A percentile compares a stretch with the other conserved stretches of the same genome.
These are phyloP conservation scores for Coleophoma crateriformis DNA, from an alignment of 2,329 filamentous ascomycete species.

Conservation along the genomic window DNA sequence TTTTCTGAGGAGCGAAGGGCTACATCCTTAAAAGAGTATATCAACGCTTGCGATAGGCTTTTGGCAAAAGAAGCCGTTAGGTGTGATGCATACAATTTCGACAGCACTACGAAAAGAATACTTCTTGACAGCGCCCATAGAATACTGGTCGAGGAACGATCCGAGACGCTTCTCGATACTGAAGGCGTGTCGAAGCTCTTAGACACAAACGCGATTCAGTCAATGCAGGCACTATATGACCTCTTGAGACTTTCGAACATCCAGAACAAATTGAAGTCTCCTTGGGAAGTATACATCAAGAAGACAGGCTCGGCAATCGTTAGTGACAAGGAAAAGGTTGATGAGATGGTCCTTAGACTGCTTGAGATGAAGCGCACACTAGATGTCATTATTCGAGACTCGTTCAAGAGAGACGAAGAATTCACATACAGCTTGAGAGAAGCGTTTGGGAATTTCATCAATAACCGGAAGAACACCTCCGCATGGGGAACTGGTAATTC, in stretches of 20 bases:
- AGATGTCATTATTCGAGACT: constrained; percentile 69
- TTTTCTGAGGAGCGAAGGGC: constrained; percentile 65
- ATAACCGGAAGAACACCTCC: constrained; percentile 69
- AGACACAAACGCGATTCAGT: constrained; percentile 60
- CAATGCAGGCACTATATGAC: constrained; percentile 72
- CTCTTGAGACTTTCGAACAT: constrained; percentile 69
- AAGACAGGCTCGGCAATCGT: constrained; percentile 72
- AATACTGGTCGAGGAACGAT: constrained; percentile 64
- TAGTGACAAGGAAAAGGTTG: constrained; percentile 69
- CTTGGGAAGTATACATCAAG: constrained; percentile 78
- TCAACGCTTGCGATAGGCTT: constrained; percentile 61
- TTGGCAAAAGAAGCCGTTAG: constrained; percentile 68
- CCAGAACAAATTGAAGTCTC: constrained; percentile 60
- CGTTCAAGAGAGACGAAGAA: constrained; percentile 72
- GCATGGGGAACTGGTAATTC: constrained; percentile 78
- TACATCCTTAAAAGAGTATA: constrained; percentile 67
- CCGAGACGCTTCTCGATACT: constrained; percentile 58
- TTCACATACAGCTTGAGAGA: constrained; percentile 77
- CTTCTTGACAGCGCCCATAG: constrained; percentile 69
- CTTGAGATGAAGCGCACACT: constrained; percentile 75
- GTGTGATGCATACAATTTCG: constrained; percentile 76
- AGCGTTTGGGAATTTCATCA: constrained; percentile 86
- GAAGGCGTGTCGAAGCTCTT: constrained; percentile 69
- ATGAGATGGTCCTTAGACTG: constrained; percentile 81
- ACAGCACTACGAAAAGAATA: constrained; percentile 74